Percentiles rank a stretch among this genome's conserved stretches.
Evolutionary conservation across 2,329 filamentous ascomycete genomes (phyloP).

Genomic region (Diatrype stigma): DNA sequence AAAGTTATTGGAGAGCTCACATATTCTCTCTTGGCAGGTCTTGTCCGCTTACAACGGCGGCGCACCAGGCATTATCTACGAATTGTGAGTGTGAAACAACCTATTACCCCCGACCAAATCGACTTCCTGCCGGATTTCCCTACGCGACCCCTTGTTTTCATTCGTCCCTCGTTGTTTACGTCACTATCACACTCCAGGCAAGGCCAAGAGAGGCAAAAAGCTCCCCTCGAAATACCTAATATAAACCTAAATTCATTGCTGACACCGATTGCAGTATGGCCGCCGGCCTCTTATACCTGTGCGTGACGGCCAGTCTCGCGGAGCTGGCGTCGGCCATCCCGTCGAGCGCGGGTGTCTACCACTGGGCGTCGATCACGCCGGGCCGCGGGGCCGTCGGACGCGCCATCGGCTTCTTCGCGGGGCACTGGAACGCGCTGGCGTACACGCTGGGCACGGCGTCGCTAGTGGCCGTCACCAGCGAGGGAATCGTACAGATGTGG

Average conservation of each 20-base stretch:
- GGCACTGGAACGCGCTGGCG: constrained; percentile 43
- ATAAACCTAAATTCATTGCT: neutral
- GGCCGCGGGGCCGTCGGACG: constrained; percentile 46
- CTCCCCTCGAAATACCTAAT: too few species aligned
- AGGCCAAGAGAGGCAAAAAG: too few species aligned
- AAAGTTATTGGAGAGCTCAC: neutral
- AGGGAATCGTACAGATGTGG: constrained; percentile 41
- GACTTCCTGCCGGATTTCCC: too few species aligned
- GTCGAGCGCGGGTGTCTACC: constrained; percentile 57
- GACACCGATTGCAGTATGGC: constrained; percentile 18
- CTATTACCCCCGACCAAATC: too few species aligned
- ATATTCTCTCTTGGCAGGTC: neutral
- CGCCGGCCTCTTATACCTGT: constrained; percentile 50
- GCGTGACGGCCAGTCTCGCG: constrained; percentile 54
- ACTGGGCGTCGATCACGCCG: constrained; percentile 57
- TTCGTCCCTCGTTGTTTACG: too few species aligned
- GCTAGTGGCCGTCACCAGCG: constrained; percentile 38
- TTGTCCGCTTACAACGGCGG: constrained; percentile 2
- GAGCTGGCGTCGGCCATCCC: constrained; percentile 59
- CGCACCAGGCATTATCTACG: constrained; percentile 2
- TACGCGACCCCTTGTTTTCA: too few species aligned
- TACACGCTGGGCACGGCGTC: constrained; percentile 36
- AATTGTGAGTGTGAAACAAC: constrained; percentile 1
- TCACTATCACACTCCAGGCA: too few species aligned
- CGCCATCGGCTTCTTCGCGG: constrained; percentile 41